These are phyloP conservation scores for Alternaria solani DNA, from an alignment of 2,329 filamentous ascomycete genomes.

Conservation along the genomic window DNA sequence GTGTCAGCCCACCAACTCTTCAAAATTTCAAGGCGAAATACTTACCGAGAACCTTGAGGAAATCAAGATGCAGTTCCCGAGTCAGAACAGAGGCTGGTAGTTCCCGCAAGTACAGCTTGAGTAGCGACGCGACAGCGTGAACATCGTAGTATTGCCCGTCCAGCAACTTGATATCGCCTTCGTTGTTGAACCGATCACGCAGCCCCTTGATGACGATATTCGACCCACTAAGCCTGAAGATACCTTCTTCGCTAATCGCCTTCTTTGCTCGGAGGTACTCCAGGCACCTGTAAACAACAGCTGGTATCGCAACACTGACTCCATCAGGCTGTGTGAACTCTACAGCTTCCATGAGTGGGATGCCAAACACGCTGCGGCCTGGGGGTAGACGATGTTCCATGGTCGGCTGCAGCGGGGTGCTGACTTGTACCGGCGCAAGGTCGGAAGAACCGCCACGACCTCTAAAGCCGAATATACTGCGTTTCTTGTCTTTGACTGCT, in stretches of 20 bases:
- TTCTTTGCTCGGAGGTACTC: conserved; percentile 88
- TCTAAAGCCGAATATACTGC: conserved; percentile 70
- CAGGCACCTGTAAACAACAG: conserved; percentile 93
- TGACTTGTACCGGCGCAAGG: conserved; percentile 54
- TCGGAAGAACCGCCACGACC: conserved; percentile 74
- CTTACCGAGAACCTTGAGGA: conserved; percentile 77
- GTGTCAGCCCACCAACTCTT: conserved; percentile 29
- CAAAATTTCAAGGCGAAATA: background rate
- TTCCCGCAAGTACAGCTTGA: conserved; percentile 94
- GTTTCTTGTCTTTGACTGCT: conserved; percentile 82
- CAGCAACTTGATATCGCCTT: conserved; percentile 89
- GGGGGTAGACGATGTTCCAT: conserved; percentile 47
- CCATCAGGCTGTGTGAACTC: conserved; percentile 78
- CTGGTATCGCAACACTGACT: conserved; percentile 78
- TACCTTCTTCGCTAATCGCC: conserved; percentile 87
- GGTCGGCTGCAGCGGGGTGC: conserved; percentile 25
- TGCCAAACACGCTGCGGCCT: conserved; percentile 77
- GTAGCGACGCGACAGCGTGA: conserved; percentile 89
- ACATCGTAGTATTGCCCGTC: conserved; percentile 93
- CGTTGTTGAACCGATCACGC: conserved; percentile 89
- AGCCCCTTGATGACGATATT: conserved; percentile 92
- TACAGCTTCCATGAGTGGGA: conserved; percentile 84
- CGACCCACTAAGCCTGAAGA: conserved; percentile 96
- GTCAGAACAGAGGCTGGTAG: conserved; percentile 91
- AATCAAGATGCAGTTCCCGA: conserved; percentile 87